Evolutionary conservation across 2,329 filamentous ascomycete genomes (phyloP).

Genomic region (Coleophoma cylindrospora): DNA sequence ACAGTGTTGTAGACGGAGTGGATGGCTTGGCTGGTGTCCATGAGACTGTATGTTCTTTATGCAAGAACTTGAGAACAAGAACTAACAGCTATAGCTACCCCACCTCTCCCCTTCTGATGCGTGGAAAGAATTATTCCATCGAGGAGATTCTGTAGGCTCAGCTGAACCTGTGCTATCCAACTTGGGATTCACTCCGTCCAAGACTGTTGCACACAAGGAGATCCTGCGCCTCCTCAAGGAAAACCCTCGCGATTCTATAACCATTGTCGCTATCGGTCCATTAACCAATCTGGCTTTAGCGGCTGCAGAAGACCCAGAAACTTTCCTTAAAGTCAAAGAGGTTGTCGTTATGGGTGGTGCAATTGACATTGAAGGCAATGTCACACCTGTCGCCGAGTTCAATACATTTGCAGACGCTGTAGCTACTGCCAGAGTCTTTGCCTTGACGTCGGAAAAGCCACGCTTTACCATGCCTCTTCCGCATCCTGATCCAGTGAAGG

Average conservation of each 20-base stretch:
- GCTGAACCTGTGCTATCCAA: constrained; percentile 34
- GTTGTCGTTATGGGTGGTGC: constrained; percentile 94
- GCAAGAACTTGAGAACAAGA: constrained; percentile 3
- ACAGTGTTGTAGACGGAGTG: constrained; percentile 51
- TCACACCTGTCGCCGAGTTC: constrained; percentile 85
- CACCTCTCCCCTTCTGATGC: constrained; percentile 70
- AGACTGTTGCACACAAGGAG: constrained; percentile 70
- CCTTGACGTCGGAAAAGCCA: constrained; percentile 70
- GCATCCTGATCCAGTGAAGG: constrained; percentile 32
- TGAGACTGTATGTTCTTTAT: constrained; percentile 36
- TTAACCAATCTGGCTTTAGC: constrained; percentile 91
- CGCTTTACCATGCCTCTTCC: constrained; percentile 13
- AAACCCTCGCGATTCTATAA: constrained; percentile 78
- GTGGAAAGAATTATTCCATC: constrained; percentile 65
- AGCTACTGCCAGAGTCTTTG: constrained; percentile 71
- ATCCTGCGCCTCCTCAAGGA: constrained; percentile 83
- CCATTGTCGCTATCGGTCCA: constrained; percentile 85
- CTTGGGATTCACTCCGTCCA: constrained; percentile 69
- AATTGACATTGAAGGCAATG: constrained; percentile 75
- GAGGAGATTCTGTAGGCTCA: constrained; percentile 34
- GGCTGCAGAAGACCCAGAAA: constrained; percentile 80
- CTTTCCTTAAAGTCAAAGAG: constrained; percentile 85
- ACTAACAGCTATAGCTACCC: constrained; percentile 48
- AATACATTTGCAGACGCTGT: constrained; percentile 88
- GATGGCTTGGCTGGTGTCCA: constrained; percentile 78